These are phyloP conservation scores for Psophocarpus tetragonolobus DNA, from an alignment of 306 rosid genomes.

Conservation along the genomic window DNA sequence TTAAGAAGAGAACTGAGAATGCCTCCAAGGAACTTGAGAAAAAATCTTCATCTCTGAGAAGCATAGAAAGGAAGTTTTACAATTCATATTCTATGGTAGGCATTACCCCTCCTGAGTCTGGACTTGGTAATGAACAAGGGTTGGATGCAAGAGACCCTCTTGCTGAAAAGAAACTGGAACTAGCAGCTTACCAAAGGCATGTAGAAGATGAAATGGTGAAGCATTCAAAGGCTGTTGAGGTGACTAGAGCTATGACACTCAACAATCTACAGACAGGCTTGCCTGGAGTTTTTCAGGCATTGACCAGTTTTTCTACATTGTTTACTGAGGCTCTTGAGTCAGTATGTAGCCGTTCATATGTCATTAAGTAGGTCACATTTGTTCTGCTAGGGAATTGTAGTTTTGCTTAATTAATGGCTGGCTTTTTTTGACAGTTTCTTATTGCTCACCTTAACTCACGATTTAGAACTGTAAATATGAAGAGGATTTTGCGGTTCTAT, in stretches of 20 bases:
- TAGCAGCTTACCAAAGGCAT: slow-evolving; percentile 68
- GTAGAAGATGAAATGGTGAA: slow-evolving; percentile 86
- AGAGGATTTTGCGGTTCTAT: slow-evolving; percentile 59
- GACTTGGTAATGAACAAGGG: slow-evolving; percentile 53
- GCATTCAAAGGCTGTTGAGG: slow-evolving; percentile 87
- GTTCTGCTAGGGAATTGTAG: slow-evolving; percentile 30
- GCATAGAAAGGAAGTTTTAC: slow-evolving; percentile 82
- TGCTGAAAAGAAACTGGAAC: slow-evolving; percentile 84
- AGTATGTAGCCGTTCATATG: slow-evolving; percentile 72
- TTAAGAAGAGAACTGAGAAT: slow-evolving; percentile 63
- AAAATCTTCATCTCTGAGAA: slow-evolving; percentile 69
- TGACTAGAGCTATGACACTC: slow-evolving; percentile 93
- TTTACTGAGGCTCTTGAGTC: slow-evolving; percentile 78
- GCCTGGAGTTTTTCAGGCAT: slow-evolving; percentile 93
- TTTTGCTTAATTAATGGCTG: slow-evolving; percentile 29
- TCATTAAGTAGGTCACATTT: slow-evolving; percentile 55
- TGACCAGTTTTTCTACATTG: slow-evolving; percentile 82
- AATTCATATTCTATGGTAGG: slow-evolving; percentile 89
- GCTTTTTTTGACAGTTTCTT: slow-evolving; percentile 34
- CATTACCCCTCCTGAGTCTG: slow-evolving; percentile 64
- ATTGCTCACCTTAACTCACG: not conserved
- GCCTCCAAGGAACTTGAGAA: slow-evolving; percentile 85
- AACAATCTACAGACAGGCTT: slow-evolving; percentile 95
- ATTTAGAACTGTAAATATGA: slow-evolving; percentile 55
- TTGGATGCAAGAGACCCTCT: slow-evolving; percentile 96